Evolutionary conservation across 768 basidiomycete genomes (phyloP), one percentile per base, ranked within the genome.

Genomic region (Amanita jacksonii): DNA sequence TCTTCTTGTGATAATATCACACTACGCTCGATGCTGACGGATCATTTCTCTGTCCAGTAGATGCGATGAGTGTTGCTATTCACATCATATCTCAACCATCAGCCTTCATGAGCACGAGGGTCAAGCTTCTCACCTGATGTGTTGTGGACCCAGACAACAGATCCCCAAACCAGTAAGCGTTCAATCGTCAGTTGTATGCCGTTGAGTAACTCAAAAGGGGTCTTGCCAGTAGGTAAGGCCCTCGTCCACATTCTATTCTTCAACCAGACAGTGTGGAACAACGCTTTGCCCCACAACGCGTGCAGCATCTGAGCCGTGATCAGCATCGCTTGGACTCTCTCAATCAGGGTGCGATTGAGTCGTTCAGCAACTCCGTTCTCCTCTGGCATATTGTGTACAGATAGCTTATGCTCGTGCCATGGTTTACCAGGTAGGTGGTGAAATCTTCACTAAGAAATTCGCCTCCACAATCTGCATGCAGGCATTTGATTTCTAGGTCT

Each of bases 361-460:
- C 61, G 45, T 47, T 70, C 60, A 1, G 64, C 57, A 13, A 66
- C 47, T 3, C 69, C 64, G 38, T 70, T 70, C 35, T 69, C 55
- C 28, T 63, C 49, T 0, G 59, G n/a, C n/a, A n/a, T n/a, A n/a
- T n/a, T n/a, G n/a, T n/a, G n/a, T n/a, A n/a, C n/a, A n/a, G n/a
- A n/a, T 1, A 62, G 52, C 40, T 57, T 48, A 2, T 49, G 54
- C 8, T 43, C 38, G 62, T 70, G 0, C 72, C 72, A 8, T 55
- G 42, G 0, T 38, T 25, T 0, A 46, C 38, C 1, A 64, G 52
- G 39, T 62, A 51, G 1, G 34, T 10, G 1, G 41, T 46, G 38
- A 70, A 58, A 3, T 55, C 52, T 0, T 56, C 41, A 20, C 54
- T 52, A 23, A 59, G 38, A 34, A 62, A 69, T 42, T 70, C 63